Evolutionary conservation across 2,329 filamentous ascomycete species (phyloP), one percentile per base, ranked within the genome.

Genomic region (Trichoderma gracile): DNA sequence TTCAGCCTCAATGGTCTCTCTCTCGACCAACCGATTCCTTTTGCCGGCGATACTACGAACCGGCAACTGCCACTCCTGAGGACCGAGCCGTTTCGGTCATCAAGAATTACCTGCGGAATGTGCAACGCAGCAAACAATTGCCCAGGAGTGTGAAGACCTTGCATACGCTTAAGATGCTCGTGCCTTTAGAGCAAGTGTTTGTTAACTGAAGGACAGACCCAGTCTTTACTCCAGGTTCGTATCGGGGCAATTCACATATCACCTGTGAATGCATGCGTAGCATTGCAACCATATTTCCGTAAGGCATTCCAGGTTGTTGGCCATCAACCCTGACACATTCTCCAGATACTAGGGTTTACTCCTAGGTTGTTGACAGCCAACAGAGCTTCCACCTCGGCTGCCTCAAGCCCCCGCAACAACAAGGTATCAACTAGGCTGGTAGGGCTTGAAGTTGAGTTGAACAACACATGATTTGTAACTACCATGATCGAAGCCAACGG

Each of bases 281-380:
- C 43, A 57, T 45, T 19, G 43, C 15, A 21, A 17, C 43, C 55
- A 47, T 57, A 47, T 57, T 57, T 19, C 42, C n/a, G 25, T 43
- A 30, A 42, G 42, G 25, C 43, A 38, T 46, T 17, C 27, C 42
- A n/a, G 3, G 54, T 38, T n/a, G 23, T 42, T 55, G 15, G 21
- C 9, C 12, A 38, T 38, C n/a, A 55, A 30, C 45, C 54, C 15
- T 30, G 42, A 25, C 30, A 17, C 40, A 21, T 30, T 57, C 54
- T 45, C 42, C 43, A 27, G 25, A 33, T 27, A 21, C 40, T 10
- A 46, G 21, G 40, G 3, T n/a, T 45, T 57, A 43, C 33, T 30
- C 54, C 19, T n/a, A 46, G n/a, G 12, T 3, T n/a, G n/a, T 57
- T 3, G 54, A 38, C 38, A 25, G 17, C 17, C 54, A 45, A 53